A percentile compares a stretch with the other conserved stretches of the same genome.
Evolutionary conservation across 331 rosid genomes (phyloP).

Genomic region (Arachis monticola): DNA sequence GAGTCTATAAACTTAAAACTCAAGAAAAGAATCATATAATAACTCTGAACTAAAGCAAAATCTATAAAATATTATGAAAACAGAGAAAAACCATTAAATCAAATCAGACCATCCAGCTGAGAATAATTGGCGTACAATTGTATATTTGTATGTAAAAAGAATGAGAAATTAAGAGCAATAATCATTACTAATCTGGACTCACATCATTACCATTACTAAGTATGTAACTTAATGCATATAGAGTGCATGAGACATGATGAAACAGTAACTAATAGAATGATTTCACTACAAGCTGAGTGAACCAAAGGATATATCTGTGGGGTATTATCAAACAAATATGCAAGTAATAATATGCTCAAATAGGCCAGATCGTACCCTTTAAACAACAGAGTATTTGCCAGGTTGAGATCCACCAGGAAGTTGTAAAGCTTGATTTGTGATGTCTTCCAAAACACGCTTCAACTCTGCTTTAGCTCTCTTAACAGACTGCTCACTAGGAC

Average conservation of each 20-base stretch:
- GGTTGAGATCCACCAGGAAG: conserved; percentile 92
- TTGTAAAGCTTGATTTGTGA: conserved; percentile 84
- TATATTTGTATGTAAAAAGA: not conserved
- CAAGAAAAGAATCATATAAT: not conserved
- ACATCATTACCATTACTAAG: not conserved
- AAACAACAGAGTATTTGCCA: conserved; percentile 87
- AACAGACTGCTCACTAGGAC: conserved; percentile 89
- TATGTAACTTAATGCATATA: not conserved
- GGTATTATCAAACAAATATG: not conserved
- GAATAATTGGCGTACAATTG: not conserved
- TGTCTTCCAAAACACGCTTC: conserved; percentile 91
- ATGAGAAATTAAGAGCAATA: not conserved
- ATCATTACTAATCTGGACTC: not conserved
- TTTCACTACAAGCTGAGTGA: not conserved
- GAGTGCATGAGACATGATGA: not conserved
- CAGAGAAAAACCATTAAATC: not conserved
- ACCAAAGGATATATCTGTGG: not conserved
- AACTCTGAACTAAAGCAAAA: conserved; percentile 10
- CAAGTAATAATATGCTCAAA: conserved; percentile 17
- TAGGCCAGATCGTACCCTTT: conserved; percentile 54
- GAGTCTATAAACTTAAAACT: conserved; percentile 1
- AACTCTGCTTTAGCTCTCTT: conserved; percentile 90
- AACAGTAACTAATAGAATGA: not conserved
- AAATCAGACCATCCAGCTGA: conserved; percentile 3
- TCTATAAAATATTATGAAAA: not conserved